Base-by-base conservation (phyloP, 1,284 basidiomycete species). In the Phylloboletellus chloephorus region DNA sequence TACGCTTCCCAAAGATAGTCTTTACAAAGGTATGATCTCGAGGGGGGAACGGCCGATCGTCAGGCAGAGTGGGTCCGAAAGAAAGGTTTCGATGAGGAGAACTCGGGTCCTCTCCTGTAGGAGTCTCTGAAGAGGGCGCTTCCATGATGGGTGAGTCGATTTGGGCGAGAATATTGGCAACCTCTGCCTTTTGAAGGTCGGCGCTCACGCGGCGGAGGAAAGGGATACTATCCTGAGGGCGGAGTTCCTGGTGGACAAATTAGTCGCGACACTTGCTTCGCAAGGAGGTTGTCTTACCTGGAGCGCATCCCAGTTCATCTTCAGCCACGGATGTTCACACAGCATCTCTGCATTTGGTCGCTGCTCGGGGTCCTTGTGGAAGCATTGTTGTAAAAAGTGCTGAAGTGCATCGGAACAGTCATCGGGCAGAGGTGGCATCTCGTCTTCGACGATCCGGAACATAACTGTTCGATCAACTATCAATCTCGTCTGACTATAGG, bases 391-490 rank as follows among this genome's bases (percentile, higher is more conserved):
- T 20, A 97, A 66, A 62, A 97, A 95, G 56, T 90, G 80, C 45
- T 73, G 66, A 5, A 96, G 72, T 13, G 79, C 70, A 4, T 75
- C 72, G 3, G 91, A 91, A 52, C 81, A 82, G 9, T 72, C 79
- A 21, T 82, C 79, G 0, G 94, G 93, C 32, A 95, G 67, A 0
- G 90, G 89, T 17, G 93, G 92, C 68, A 79, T 80, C 8, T 79
- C 78, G 53, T 96, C 92, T 59, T 95, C 91, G 31, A 97, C 94
- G 59, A 97, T 96, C 31, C 87, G 82, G 69, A 92, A 97, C 83
- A 97, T 92, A 40, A 93, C 89, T 88, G 43, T 13, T 31, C 52
- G 49, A 37, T 32, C 39, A 5, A 47, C 40, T 19, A 46, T 53
- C 20, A 39, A 29, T 37, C 15, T 42, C 15, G 30, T 44, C n/a